Evolutionary conservation across 2,329 filamentous ascomycete genomes (phyloP), one percentile per base, ranked within the genome.

Genomic region (Diaporthe australafricana): DNA sequence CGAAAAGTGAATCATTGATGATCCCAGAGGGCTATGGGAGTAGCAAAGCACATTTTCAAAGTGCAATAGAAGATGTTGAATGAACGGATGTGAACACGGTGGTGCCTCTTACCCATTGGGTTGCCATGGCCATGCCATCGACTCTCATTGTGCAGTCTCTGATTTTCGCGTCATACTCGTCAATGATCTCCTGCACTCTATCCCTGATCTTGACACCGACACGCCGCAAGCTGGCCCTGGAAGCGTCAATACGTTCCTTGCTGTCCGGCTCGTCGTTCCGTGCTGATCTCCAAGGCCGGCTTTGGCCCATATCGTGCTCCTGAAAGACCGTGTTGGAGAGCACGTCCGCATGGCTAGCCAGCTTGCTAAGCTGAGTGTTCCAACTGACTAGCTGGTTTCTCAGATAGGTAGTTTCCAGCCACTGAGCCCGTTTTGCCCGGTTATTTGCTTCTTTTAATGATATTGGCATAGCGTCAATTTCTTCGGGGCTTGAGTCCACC

Each of bases 41-140:
- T 1, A 22, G 9, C 1, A n/a, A 2, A 55, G 1, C 20, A 16
- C 8, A 14, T 9, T 5, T 5, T 22, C 20, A 35, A n/a, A 30
- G 9, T 22, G 17, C 5, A 16, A 3, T 7, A 6, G 22, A 3
- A 48, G 5, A 22, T 27, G 22, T 16, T 56, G n/a, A 40, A 38
- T 12, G 20, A 4, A 9, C 5, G 9, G 22, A 5, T 0, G 14
- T 17, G 12, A 27, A n/a, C 8, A 20, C 12, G 6, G 47, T 35
- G 11, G 45, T 63, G 20, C 35, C 12, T 55, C 75, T 48, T 75
- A 80, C 80, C 79, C 78, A 80, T 77, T 81, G 79, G 3, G 78
- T 81, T 17, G 80, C 76, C 77, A 82, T 80, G 8, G 77, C 75
- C 78, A 82, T 81, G 3, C 79, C 79, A 17, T 81, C 80, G 1